These are phyloP conservation scores for Hydrangea macrophylla DNA, from an alignment of 148 eudicot species.

Conservation along the genomic window DNA sequence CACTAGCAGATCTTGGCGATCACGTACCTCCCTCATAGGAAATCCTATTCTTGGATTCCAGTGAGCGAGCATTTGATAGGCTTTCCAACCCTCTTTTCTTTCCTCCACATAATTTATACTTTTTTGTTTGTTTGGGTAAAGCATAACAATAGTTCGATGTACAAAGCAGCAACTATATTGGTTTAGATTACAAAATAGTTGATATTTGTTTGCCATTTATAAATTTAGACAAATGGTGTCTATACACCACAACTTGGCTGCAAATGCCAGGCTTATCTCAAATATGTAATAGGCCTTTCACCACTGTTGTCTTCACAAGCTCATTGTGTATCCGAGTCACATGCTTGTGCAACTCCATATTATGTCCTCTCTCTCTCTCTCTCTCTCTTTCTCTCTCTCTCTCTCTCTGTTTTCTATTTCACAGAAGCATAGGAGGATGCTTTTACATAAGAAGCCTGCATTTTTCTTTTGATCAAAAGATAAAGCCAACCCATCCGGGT, in stretches of 20 bases:
- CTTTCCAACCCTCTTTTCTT: too few relatives aligned
- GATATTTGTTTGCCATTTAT: constrained; percentile 4
- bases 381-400: neutral
- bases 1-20: too few relatives aligned
- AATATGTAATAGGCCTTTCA: neutral
- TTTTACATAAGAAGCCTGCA: neutral
- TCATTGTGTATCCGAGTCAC: neutral
- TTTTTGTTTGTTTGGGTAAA: too few relatives aligned
- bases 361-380: too few relatives aligned
- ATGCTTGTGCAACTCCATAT: neutral
- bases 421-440: neutral
- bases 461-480: constrained; percentile 2
- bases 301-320: neutral
- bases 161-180: neutral
- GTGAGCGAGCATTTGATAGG: too few relatives aligned
- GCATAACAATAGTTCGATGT: too few relatives aligned
- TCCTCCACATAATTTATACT: too few relatives aligned
- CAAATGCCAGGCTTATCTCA: neutral
- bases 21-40: too few relatives aligned
- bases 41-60: too few relatives aligned
- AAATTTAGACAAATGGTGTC: constrained; percentile 1
- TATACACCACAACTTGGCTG: constrained; percentile 9
- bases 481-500: neutral
- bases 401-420: neutral
- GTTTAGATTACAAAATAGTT: neutral